These are phyloP conservation scores for Marasmius oreades DNA, from an alignment of 1,284 basidiomycete genomes.

Conservation along the genomic window DNA sequence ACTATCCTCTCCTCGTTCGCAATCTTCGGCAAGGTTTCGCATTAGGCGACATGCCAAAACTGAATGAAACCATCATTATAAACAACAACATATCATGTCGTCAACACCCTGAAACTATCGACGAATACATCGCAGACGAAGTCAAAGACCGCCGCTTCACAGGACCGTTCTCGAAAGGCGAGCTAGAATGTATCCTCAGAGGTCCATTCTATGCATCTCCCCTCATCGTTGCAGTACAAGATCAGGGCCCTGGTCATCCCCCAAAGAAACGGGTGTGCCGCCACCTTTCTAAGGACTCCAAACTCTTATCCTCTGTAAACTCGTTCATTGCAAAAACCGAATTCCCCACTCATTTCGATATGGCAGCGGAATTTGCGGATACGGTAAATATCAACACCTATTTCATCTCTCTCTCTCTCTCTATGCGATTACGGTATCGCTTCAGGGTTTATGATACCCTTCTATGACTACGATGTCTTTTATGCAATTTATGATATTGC, in stretches of 20 bases:
- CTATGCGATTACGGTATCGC: neutral
- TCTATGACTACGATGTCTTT: slow-evolving; percentile 12
- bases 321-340: slow-evolving; percentile 25
- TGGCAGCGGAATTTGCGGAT: slow-evolving; percentile 24
- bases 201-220: slow-evolving; percentile 23
- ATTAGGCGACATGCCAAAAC: slow-evolving; percentile 15
- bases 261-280: slow-evolving; percentile 21
- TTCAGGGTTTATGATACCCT: slow-evolving; percentile 13
- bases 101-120: neutral
- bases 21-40: slow-evolving; percentile 16
- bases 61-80: slow-evolving; percentile 6
- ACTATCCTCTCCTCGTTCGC: slow-evolving; percentile 27
- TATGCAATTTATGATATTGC: too few relatives aligned
- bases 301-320: slow-evolving; percentile 23
- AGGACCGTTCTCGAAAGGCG: slow-evolving; percentile 5
- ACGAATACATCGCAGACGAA: slow-evolving; percentile 6
- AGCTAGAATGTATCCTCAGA: slow-evolving; percentile 17
- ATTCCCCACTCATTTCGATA: too few relatives aligned
- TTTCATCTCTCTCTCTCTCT: neutral
- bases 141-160: neutral
- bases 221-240: too few relatives aligned
- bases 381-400: slow-evolving; percentile 29
- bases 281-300: slow-evolving; percentile 20
- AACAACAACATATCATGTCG: slow-evolving; percentile 5
- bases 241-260: slow-evolving; percentile 17